phyloP scores from a whole-genome alignment of 257 asterid species.

The Penstemon eatonii region DNA sequence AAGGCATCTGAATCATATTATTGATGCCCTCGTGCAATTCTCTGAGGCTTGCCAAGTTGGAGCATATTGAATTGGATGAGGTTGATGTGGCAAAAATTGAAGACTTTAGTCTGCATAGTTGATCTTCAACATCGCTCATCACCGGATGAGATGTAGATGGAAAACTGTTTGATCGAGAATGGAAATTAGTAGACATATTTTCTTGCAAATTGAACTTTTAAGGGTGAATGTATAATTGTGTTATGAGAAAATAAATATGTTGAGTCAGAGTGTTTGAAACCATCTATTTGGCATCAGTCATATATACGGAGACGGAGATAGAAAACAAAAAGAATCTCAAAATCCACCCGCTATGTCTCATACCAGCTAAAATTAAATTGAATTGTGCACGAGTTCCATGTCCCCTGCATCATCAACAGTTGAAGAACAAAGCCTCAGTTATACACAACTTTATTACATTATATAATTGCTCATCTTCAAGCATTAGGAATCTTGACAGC shows the following conservation, averaged over 20 bases:
- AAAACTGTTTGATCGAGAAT: no score
- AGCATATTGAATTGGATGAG: neutral
- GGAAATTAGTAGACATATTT: neutral
- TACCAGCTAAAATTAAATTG: neutral
- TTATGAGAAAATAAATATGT: neutral
- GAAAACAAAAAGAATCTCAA: neutral
- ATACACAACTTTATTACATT: neutral
- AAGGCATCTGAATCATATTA: conserved; percentile 1
- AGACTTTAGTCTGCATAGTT: conserved; percentile 29
- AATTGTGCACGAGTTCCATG: conserved; percentile 17
- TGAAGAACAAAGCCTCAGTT: neutral
- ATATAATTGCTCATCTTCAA: no score
- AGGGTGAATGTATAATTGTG: neutral
- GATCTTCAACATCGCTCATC: conserved; percentile 16
- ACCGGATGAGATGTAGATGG: conserved; percentile 29
- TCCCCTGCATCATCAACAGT: conserved; percentile 1
- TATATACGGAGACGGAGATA: no score
- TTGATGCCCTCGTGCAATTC: neutral
- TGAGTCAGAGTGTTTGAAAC: no score
- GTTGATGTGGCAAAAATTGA: neutral
- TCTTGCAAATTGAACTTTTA: neutral
- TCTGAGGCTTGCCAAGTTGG: neutral
- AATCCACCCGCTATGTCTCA: conserved; percentile 1
- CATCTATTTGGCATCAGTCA: no score
- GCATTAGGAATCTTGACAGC: no score